Conservation (phyloP, 768 basidiomycete species). For the Suillus sp. region DNA sequence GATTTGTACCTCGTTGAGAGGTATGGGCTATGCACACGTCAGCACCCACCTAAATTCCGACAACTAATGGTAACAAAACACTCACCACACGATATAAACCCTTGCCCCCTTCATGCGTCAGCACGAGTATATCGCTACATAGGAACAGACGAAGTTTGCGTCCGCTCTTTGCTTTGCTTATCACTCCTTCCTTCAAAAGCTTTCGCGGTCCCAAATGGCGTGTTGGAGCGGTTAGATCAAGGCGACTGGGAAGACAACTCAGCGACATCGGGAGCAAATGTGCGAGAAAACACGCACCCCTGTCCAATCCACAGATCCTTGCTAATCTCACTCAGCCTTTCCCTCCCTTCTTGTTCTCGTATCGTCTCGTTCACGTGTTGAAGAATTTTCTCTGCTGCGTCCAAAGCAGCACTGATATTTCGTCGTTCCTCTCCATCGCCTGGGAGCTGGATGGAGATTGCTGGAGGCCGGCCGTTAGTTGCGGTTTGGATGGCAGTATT, state of each 20-base stretch:
- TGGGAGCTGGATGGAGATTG: conserved; percentile 8
- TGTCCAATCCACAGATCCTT: conserved; percentile 86
- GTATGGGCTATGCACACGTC: conserved; percentile 59
- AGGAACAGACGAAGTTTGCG: conserved; percentile 75
- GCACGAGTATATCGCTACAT: conserved; percentile 87
- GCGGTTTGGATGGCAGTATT: background rate
- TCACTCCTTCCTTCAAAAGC: conserved; percentile 75
- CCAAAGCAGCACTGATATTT: conserved; percentile 54
- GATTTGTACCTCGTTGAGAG: conserved; percentile 66
- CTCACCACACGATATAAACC: conserved; percentile 84
- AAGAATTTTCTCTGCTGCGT: conserved; percentile 72
- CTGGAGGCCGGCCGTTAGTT: background rate
- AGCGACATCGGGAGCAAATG: conserved; percentile 12
- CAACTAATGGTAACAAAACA: conserved; percentile 12
- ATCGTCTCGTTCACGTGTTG: conserved; percentile 87
- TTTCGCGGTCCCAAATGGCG: conserved; percentile 79
- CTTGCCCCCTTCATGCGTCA: conserved; percentile 72
- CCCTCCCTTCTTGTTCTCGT: conserved; percentile 77
- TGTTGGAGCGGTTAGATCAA: conserved; percentile 91
- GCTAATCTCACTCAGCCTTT: conserved; percentile 74
- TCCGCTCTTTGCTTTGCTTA: conserved; percentile 84
- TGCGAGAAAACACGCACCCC: conserved; percentile 50
- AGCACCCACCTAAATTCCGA: background rate
- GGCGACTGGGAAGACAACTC: conserved; percentile 47
- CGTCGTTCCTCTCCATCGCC: conserved; percentile 50